These are phyloP conservation scores for Arctium minus DNA, from an alignment of 129 eudicot species.

Conservation along the genomic window DNA sequence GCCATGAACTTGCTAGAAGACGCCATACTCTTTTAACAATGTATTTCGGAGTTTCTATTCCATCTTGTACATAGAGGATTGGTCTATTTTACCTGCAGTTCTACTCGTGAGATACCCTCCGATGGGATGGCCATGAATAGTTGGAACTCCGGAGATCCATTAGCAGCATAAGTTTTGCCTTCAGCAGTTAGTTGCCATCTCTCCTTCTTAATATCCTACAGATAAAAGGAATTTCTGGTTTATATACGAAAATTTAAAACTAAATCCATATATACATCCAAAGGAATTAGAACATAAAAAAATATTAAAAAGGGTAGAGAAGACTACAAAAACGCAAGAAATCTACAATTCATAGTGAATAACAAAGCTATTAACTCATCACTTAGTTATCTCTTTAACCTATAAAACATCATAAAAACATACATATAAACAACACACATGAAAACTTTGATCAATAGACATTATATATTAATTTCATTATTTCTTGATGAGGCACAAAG, in stretches of 20 bases:
- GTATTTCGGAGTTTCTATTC: background rate
- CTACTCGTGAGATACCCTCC: conserved; percentile 66
- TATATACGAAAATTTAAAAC: background rate
- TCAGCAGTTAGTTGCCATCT: conserved; percentile 81
- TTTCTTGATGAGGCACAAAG: background rate
- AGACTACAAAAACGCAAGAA: background rate
- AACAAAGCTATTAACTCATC: background rate
- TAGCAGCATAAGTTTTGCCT: conserved; percentile 71
- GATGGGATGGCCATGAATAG: conserved; percentile 69
- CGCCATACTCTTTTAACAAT: background rate
- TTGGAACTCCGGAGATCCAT: conserved; percentile 85
- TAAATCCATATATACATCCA: background rate
- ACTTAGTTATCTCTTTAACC: background rate
- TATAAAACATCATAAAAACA: background rate
- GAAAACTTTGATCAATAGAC: background rate
- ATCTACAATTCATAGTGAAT: background rate
- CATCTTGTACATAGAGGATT: background rate
- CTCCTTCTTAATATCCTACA: conserved; percentile 91
- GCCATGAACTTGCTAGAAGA: background rate
- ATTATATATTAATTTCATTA: too few species aligned
- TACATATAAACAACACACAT: background rate
- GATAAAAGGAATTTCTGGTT: conserved; percentile 2
- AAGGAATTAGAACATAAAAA: background rate
- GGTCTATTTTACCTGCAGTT: conserved; percentile 57
- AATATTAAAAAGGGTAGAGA: background rate